phyloP scores from a whole-genome alignment of 2,329 filamentous ascomycete species.

The Dryadomyces quercivorus region DNA sequence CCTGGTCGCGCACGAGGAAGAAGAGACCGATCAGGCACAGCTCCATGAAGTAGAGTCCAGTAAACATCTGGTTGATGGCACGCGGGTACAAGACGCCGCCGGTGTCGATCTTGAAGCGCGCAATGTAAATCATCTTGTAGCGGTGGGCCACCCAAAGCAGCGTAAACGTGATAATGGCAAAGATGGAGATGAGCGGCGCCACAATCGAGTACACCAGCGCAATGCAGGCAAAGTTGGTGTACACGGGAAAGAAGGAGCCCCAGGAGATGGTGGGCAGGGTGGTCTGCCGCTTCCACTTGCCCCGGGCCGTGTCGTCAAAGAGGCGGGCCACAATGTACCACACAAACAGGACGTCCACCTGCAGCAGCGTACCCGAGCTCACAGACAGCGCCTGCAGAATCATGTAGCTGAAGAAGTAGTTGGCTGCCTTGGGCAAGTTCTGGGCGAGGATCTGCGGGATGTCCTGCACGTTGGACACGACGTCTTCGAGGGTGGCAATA shows the following conservation, averaged over 20 bases:
- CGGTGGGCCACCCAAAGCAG: slow-evolving; percentile 90
- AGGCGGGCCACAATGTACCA: slow-evolving; percentile 77
- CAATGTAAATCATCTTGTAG: slow-evolving; percentile 96
- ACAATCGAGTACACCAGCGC: slow-evolving; percentile 81
- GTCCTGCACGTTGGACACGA: slow-evolving; percentile 44
- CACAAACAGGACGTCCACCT: slow-evolving; percentile 63
- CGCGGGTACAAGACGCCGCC: slow-evolving; percentile 84
- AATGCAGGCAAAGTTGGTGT: slow-evolving; percentile 93
- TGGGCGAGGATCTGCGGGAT: slow-evolving; percentile 61
- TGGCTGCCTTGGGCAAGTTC: slow-evolving; percentile 75
- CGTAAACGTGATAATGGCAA: slow-evolving; percentile 84
- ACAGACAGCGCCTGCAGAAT: slow-evolving; percentile 85
- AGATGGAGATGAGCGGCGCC: slow-evolving; percentile 79
- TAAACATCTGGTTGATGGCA: slow-evolving; percentile 92
- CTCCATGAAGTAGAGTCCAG: slow-evolving; percentile 90
- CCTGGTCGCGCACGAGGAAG: slow-evolving; percentile 56
- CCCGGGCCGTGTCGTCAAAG: slow-evolving; percentile 66
- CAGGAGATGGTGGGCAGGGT: slow-evolving; percentile 67
- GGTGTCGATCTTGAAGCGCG: slow-evolving; percentile 77
- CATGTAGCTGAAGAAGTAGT: slow-evolving; percentile 99
- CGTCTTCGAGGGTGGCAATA: slow-evolving; percentile 47
- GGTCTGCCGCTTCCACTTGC: slow-evolving; percentile 81
- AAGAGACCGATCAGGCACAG: slow-evolving; percentile 82
- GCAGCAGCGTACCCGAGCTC: slow-evolving; percentile 78
- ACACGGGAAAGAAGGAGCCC: slow-evolving; percentile 91